phyloP scores from a whole-genome alignment of 495 filamentous ascomycete genomes.

The Podospora sp. region DNA sequence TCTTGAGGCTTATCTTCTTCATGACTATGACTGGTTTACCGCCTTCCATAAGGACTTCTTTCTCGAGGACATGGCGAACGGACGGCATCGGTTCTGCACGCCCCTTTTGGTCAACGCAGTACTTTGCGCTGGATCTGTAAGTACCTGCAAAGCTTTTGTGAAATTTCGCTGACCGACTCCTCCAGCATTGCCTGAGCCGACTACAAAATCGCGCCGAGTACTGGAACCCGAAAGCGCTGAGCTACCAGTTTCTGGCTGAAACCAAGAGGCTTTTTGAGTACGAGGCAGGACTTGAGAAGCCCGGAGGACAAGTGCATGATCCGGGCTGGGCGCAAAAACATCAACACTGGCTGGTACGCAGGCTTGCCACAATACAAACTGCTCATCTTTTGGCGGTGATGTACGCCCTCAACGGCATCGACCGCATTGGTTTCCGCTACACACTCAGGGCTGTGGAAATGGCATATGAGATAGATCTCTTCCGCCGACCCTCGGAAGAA shows the following conservation, averaged over 20 bases:
- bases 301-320: conserved; percentile 22
- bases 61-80: conserved; percentile 40
- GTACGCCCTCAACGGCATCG: conserved; percentile 37
- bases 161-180: neutral
- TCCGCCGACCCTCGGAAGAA: conserved; percentile 8
- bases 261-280: conserved; percentile 43
- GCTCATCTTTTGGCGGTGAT: conserved; percentile 34
- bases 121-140: conserved; percentile 42
- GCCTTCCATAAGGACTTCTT: conserved; percentile 44
- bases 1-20: conserved; percentile 41
- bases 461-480: conserved; percentile 38
- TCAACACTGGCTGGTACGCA: conserved; percentile 29
- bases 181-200: conserved; percentile 37
- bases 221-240: conserved; percentile 42
- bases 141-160: conserved; percentile 16
- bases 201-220: conserved; percentile 36
- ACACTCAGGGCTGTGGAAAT: conserved; percentile 38
- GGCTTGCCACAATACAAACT: conserved; percentile 43
- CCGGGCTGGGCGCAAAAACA: conserved; percentile 23
- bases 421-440: conserved; percentile 42
- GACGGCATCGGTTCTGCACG: conserved; percentile 39
- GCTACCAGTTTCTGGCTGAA: conserved; percentile 46
- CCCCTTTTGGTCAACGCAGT: conserved; percentile 41
- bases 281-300: conserved; percentile 28
- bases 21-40: conserved; percentile 41